Base-by-base conservation (phyloP, 1,284 basidiomycete genomes). In the Ceratobasidium theobromae region DNA sequence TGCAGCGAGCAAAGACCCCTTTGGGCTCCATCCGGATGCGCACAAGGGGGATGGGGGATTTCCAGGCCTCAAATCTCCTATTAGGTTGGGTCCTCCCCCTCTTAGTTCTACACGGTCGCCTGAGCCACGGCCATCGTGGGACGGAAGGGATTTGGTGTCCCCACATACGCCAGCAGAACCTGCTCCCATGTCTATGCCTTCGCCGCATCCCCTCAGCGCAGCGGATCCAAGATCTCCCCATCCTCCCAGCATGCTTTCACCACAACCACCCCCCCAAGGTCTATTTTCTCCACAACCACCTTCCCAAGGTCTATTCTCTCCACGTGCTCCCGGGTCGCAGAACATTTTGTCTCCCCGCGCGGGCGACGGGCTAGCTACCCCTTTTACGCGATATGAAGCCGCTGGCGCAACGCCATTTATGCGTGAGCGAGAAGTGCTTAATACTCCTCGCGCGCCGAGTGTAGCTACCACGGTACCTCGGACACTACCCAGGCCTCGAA, bases 251-350 rank as follows among this genome's bases (percentile, higher is more conserved):
- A 21, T 11, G 18, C 43, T 21, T n/a, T 21, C 43, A 6, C 43
- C 43, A 11, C 43, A 21, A 45, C 43, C 43, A 11, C 16, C 35
- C 35, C 35, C 35, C 16, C 35, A 38, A 8, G 35, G 53, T 25
- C 40, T 60, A 14, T 12, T 60, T n/a, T 60, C 55, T 14, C 55
- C 55, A 21, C 55, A 60, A 38, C 43, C 55, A 30, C 55, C 55
- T 8, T 38, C 35, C 6, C 43, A 43, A 11, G 48, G 38, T 16
- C 18, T 49, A 23, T 41, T 46, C 9, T 51, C 46, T 16, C 58
- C 58, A 11, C 58, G 48, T 38, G 35, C 40, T 16, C 16, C 27
- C 49, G 30, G 14, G 27, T 11, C 9, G 9, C 9, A 32, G 58
- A 3, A 28, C 33, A 21, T 28, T 18, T 6, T 33, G 45, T 14